A percentile compares a stretch with the other conserved stretches of the same genome.
Evolutionary conservation across 148 eudicot species (phyloP).

Genomic region (Cornus controversa): DNA sequence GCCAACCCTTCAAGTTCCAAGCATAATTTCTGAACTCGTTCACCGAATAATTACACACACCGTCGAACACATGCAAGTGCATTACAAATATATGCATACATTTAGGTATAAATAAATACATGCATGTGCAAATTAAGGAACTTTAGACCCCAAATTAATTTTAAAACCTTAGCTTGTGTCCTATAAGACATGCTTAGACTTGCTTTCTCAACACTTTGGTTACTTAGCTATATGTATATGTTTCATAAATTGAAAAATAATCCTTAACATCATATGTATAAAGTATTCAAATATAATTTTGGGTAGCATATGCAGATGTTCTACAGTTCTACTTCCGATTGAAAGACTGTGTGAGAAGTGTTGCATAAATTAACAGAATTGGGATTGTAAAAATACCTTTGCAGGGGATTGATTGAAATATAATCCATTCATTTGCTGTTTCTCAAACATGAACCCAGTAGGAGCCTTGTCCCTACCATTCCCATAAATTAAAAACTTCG

Average conservation of each 20-base stretch:
- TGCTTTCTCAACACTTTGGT: not conserved
- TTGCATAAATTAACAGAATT: not conserved
- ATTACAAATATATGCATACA: not conserved
- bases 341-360: no score
- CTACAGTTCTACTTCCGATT: not conserved
- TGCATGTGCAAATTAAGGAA: not conserved
- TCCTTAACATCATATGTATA: not conserved
- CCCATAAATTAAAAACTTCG: slow-evolving; percentile 79
- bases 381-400: slow-evolving; percentile 51
- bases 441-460: slow-evolving; percentile 89
- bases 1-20: not conserved
- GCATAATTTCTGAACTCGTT: not conserved
- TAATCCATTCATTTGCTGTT: slow-evolving; percentile 74
- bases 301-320: not conserved
- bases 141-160: not conserved
- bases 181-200: not conserved
- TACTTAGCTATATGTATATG: not conserved
- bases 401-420: slow-evolving; percentile 92
- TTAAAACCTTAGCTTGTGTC: not conserved
- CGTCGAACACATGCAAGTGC: not conserved
- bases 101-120: not conserved
- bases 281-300: not conserved
- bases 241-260: not conserved
- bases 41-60: not conserved
- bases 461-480: slow-evolving; percentile 83